A percentile compares a stretch with the other conserved stretches of the same genome.
These are phyloP conservation scores for Artomyces pyxidatus DNA, from an alignment of 768 basidiomycete species.

Conservation along the genomic window DNA sequence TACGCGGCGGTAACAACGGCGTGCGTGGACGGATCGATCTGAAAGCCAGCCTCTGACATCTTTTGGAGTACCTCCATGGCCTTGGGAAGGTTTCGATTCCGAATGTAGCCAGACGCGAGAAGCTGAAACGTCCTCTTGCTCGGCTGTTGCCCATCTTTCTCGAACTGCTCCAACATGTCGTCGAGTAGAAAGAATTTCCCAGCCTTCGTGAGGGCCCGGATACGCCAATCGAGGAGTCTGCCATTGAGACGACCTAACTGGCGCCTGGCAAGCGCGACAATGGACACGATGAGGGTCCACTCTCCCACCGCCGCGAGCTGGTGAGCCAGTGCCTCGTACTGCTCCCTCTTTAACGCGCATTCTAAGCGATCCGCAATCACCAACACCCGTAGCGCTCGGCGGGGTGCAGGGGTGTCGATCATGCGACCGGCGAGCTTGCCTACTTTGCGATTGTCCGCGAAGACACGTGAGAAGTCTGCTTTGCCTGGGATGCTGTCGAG, in stretches of 20 bases:
- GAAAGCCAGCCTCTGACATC: constrained; percentile 53
- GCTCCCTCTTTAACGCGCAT: constrained; percentile 38
- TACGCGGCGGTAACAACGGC: constrained; percentile 51
- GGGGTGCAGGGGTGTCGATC: constrained; percentile 20
- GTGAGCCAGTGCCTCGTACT: constrained; percentile 50
- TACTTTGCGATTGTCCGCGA: constrained; percentile 12
- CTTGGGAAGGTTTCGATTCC: constrained; percentile 52
- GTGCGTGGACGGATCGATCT: constrained; percentile 49
- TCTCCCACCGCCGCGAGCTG: constrained; percentile 36
- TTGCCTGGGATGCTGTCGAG: not conserved
- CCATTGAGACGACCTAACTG: constrained; percentile 42
- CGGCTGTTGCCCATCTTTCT: constrained; percentile 35
- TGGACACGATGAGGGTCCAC: constrained; percentile 44
- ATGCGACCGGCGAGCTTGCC: constrained; percentile 7
- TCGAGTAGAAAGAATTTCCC: constrained; percentile 35
- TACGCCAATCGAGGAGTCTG: constrained; percentile 65
- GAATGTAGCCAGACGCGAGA: constrained; percentile 57
- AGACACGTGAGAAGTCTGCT: not conserved
- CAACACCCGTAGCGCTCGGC: constrained; percentile 37
- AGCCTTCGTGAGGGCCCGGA: constrained; percentile 50
- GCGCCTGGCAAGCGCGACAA: constrained; percentile 40
- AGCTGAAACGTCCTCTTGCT: constrained; percentile 61
- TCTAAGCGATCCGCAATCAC: constrained; percentile 42
- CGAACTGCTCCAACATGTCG: constrained; percentile 43
- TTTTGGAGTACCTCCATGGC: constrained; percentile 43